Percentiles rank a stretch among this genome's conserved stretches.
Evolutionary conservation across 2,329 filamentous ascomycete species (phyloP).

Genomic region (Scedosporium aurantiacum): DNA sequence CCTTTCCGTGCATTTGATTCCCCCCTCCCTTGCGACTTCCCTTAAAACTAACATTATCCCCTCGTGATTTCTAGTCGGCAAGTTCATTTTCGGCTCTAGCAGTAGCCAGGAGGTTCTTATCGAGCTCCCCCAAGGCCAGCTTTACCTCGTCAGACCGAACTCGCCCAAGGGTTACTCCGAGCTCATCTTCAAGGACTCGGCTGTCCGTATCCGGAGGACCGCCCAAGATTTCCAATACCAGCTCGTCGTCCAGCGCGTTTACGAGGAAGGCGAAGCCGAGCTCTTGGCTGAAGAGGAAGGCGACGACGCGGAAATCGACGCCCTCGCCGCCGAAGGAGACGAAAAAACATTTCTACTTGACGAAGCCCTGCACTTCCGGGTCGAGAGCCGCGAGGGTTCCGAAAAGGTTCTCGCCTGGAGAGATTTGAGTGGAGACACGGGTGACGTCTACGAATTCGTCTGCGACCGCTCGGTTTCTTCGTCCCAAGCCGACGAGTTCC

Average conservation of each 20-base stretch:
- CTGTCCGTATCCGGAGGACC: conserved; percentile 81
- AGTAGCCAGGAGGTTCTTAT: conserved; percentile 85
- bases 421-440: conserved; percentile 84
- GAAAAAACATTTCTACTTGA: conserved; percentile 97
- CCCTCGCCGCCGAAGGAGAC: conserved; percentile 73
- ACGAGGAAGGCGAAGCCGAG: conserved; percentile 95
- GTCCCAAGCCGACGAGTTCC: conserved; percentile 67
- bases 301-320: conserved; percentile 66
- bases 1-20: neutral
- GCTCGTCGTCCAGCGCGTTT: conserved; percentile 88
- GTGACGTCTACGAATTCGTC: conserved; percentile 96
- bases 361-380: conserved; percentile 77
- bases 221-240: conserved; percentile 96
- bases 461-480: conserved; percentile 66
- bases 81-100: conserved; percentile 76
- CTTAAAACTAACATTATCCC: conserved; percentile 6
- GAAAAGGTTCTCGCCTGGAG: conserved; percentile 89
- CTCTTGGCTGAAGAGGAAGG: conserved; percentile 80
- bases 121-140: conserved; percentile 88
- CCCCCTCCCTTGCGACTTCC: neutral
- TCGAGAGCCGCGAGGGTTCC: conserved; percentile 66
- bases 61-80: conserved; percentile 53
- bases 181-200: conserved; percentile 96
- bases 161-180: conserved; percentile 97
- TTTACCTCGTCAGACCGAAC: conserved; percentile 89